Percentiles rank a stretch among this genome's conserved stretches.
Conservation (phyloP, 441 rosid genomes). For the Croton laevigatus region DNA sequence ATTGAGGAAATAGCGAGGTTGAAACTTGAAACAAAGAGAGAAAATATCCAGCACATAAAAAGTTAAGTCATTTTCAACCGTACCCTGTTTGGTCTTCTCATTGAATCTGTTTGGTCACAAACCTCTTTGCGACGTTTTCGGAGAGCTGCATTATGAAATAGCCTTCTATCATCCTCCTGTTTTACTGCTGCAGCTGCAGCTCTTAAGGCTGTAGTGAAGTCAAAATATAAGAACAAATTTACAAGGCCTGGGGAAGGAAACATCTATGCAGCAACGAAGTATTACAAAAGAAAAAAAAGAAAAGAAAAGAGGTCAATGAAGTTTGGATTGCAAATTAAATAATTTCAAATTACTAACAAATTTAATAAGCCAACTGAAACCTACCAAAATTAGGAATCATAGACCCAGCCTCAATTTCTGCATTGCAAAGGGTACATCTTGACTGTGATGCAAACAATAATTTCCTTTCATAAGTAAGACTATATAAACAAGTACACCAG, state of each 20-base stretch:
- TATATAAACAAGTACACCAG: not conserved
- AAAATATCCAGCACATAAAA: constrained; percentile 11
- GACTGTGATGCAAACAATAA: constrained; percentile 62
- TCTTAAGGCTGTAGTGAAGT: constrained; percentile 63
- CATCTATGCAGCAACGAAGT: not conserved
- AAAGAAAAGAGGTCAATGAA: not conserved
- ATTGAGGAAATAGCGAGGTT: not conserved
- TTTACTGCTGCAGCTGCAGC: constrained; percentile 90
- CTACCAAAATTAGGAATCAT: constrained; percentile 86
- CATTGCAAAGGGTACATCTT: constrained; percentile 86
- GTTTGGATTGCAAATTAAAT: not conserved
- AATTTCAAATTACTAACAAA: constrained; percentile 7
- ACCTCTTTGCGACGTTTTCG: constrained; percentile 92
- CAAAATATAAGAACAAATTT: constrained; percentile 17
- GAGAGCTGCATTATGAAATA: constrained; percentile 84
- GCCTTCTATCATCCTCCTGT: constrained; percentile 87
- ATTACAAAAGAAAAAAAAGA: not conserved
- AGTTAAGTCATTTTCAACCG: constrained; percentile 12
- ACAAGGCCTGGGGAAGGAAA: constrained; percentile 1
- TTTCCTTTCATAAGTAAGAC: constrained; percentile 4
- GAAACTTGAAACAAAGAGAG: not conserved
- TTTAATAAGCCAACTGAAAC: constrained; percentile 23
- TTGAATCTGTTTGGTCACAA: constrained; percentile 71
- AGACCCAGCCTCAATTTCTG: constrained; percentile 66
- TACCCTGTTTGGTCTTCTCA: constrained; percentile 59